Evolutionary conservation across 345 rosid genomes (phyloP).

Genomic region (Acer saccharum): DNA sequence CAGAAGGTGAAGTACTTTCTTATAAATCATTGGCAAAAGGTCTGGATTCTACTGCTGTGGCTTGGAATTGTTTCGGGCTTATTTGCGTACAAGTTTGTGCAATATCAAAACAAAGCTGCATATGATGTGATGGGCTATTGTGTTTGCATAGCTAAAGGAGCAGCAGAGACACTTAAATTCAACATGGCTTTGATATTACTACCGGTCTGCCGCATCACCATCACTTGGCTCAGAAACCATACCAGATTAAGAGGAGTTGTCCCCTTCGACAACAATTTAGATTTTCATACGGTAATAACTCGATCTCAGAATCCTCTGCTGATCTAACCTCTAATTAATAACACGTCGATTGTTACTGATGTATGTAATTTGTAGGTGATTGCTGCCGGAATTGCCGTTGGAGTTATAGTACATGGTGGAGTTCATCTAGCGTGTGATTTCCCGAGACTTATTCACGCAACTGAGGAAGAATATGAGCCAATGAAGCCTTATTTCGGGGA

Average conservation of each 20-base stretch:
- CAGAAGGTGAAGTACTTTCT: conserved; percentile 56
- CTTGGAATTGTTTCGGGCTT: conserved; percentile 58
- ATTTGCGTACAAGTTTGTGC: conserved; percentile 71
- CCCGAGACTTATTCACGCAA: conserved; percentile 60
- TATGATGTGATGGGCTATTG: conserved; percentile 78
- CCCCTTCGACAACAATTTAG: conserved; percentile 84
- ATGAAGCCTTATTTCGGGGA: conserved; percentile 64
- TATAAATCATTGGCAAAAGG: conserved; percentile 80
- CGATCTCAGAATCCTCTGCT: too few species aligned
- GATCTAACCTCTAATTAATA: too few species aligned
- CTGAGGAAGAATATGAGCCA: conserved; percentile 58
- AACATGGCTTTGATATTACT: conserved; percentile 85
- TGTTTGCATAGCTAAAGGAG: conserved; percentile 82
- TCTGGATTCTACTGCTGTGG: conserved; percentile 81
- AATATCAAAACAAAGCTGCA: conserved; percentile 58
- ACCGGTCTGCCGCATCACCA: conserved; percentile 84
- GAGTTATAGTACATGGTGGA: conserved; percentile 64
- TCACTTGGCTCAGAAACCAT: conserved; percentile 89
- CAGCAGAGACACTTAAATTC: conserved; percentile 83
- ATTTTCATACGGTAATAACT: conserved; percentile 66
- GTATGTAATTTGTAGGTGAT: conserved; percentile 35
- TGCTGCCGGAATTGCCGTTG: conserved; percentile 62
- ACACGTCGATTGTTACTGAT: not conserved
- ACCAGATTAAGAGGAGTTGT: conserved; percentile 66
- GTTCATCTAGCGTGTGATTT: conserved; percentile 82